phyloP scores from a whole-genome alignment of 495 filamentous ascomycete genomes.

The Opeltia flavorubescens region DNA sequence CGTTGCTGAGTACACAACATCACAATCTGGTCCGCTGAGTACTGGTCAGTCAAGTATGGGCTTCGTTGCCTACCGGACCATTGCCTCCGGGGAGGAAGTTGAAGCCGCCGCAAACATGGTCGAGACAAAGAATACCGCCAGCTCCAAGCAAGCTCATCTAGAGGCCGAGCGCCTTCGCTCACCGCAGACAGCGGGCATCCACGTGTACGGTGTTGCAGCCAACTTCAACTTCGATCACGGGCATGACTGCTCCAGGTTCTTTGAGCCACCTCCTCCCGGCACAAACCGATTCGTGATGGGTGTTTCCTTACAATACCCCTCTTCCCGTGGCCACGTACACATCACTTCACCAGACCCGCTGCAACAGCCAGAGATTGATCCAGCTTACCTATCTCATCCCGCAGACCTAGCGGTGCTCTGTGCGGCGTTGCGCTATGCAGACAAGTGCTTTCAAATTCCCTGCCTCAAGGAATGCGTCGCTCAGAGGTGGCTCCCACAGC shows the following conservation, averaged over 20 bases:
- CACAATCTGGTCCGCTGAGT: constrained; percentile 6
- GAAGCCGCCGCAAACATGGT: neutral
- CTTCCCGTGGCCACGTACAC: constrained; percentile 22
- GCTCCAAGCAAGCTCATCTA: neutral
- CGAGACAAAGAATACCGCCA: neutral
- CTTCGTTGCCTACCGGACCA: neutral
- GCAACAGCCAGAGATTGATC: constrained; percentile 16
- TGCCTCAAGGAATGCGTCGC: constrained; percentile 13
- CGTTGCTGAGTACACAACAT: constrained; percentile 1
- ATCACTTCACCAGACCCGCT: constrained; percentile 14
- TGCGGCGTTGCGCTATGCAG: constrained; percentile 16
- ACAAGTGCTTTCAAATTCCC: constrained; percentile 13
- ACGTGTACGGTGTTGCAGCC: too few relatives aligned
- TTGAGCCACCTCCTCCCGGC: neutral
- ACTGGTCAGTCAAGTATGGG: neutral
- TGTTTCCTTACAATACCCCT: constrained; percentile 15
- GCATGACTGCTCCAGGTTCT: neutral
- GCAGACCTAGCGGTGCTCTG: constrained; percentile 23
- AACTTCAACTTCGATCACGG: neutral
- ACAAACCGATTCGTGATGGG: constrained; percentile 7
- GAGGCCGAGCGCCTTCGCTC: neutral
- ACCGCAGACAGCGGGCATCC: neutral
- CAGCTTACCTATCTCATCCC: constrained; percentile 14
- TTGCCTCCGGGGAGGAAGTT: neutral
- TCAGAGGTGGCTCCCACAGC: constrained; percentile 10